These are phyloP conservation scores for Hymenoscyphus linearis DNA, from an alignment of 2,329 filamentous ascomycete genomes.

Conservation along the genomic window DNA sequence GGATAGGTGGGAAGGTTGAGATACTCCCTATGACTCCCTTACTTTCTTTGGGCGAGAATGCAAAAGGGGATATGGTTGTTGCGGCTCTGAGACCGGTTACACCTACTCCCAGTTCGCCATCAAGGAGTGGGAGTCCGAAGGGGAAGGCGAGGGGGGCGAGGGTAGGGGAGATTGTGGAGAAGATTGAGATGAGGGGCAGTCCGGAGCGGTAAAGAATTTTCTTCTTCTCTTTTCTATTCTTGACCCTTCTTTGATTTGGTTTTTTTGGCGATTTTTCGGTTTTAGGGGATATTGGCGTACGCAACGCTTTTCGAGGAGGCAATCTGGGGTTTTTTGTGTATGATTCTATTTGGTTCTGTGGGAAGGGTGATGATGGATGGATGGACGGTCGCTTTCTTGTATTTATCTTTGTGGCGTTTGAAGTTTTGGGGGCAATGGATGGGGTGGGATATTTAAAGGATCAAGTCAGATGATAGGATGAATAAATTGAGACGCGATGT, in stretches of 20 bases:
- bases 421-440: background rate
- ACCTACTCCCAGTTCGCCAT: background rate
- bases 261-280: background rate
- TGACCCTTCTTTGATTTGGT: background rate
- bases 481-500: too few relatives aligned
- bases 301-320: background rate
- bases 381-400: background rate
- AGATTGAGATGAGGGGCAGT: conserved; percentile 22
- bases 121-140: conserved; percentile 6
- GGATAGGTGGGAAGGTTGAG: background rate
- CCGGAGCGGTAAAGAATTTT: background rate
- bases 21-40: background rate
- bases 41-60: background rate
- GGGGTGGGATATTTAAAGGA: background rate
- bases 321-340: background rate
- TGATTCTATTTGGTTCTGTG: background rate
- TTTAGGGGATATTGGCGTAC: background rate
- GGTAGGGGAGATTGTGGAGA: conserved; percentile 27
- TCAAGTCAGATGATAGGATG: background rate
- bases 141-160: conserved; percentile 11
- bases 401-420: background rate
- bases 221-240: background rate
- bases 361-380: background rate
- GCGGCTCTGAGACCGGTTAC: background rate
- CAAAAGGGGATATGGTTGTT: background rate